A percentile compares a stretch with the other conserved stretches of the same genome.
These are phyloP conservation scores for Ulota crispa DNA, from an alignment of 225 moss, liverwort and hornwort genomes.

Conservation along the genomic window DNA sequence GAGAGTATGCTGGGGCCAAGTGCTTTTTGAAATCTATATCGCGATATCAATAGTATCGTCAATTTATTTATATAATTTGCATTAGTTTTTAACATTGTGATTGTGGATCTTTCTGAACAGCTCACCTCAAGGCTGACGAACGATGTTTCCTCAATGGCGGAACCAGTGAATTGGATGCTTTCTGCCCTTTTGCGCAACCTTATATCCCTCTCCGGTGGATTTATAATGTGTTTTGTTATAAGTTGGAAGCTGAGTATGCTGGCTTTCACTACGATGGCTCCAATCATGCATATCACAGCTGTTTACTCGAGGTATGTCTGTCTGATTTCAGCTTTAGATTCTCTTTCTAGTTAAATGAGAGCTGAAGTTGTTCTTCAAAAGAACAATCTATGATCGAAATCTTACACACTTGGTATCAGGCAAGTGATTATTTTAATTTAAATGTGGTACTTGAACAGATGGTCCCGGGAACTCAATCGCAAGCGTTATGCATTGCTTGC, in stretches of 20 bases:
- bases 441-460: slow-evolving; percentile 38
- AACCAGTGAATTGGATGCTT: slow-evolving; percentile 99
- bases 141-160: slow-evolving; percentile 98
- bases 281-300: slow-evolving; percentile 99
- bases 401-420: background rate
- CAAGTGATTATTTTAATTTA: background rate
- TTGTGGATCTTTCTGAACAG: slow-evolving; percentile 45
- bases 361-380: background rate
- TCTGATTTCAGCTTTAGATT: background rate
- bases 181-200: slow-evolving; percentile 85
- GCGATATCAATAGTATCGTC: background rate
- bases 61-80: background rate
- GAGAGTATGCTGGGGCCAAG: background rate
- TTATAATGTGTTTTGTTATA: slow-evolving; percentile 84
- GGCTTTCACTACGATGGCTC: slow-evolving; percentile 99
- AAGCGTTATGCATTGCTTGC: slow-evolving; percentile 97
- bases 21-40: background rate
- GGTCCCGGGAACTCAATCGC: slow-evolving; percentile 97
- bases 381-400: background rate
- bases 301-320: slow-evolving; percentile 77
- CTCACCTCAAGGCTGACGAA: slow-evolving; percentile 98
- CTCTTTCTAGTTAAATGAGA: background rate
- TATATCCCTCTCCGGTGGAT: slow-evolving; percentile 78
- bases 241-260: slow-evolving; percentile 99
- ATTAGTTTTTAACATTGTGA: background rate